Evolutionary conservation across 2,329 filamentous ascomycete species (phyloP).

Genomic region (Colletotrichum tabaci): DNA sequence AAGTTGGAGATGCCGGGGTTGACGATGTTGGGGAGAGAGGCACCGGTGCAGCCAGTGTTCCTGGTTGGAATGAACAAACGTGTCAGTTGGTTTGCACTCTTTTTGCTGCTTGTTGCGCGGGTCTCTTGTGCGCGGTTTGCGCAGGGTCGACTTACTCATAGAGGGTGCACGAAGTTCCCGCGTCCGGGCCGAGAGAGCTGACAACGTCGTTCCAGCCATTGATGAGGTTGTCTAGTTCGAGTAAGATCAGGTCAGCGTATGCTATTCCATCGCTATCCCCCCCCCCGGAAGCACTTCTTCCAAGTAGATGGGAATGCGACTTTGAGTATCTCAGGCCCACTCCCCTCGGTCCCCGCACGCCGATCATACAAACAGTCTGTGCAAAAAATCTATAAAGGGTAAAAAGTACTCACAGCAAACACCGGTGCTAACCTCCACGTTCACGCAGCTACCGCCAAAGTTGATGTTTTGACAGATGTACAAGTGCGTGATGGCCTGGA

Average conservation of each 20-base stretch:
- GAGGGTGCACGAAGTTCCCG: constrained; percentile 9
- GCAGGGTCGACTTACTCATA: background rate
- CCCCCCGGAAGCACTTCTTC: background rate
- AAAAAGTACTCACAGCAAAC: background rate
- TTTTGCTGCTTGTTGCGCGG: background rate
- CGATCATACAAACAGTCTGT: background rate
- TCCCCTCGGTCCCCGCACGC: no score
- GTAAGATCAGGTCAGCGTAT: background rate
- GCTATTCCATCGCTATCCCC: background rate
- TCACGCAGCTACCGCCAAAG: constrained; percentile 6
- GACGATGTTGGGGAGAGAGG: constrained; percentile 7
- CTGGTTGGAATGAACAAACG: background rate
- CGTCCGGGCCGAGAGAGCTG: constrained; percentile 2
- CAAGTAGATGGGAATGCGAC: background rate
- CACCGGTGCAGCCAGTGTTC: background rate
- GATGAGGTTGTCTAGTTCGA: background rate
- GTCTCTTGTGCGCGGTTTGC: background rate
- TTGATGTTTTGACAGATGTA: background rate
- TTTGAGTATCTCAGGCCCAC: background rate
- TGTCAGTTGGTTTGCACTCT: background rate
- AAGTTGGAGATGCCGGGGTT: constrained; percentile 16
- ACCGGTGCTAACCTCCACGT: background rate
- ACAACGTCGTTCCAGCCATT: constrained; percentile 13
- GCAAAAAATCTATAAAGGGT: no score
- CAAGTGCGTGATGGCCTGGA: constrained; percentile 10